These are phyloP conservation scores for Ramichloridium luteum DNA, from an alignment of 2,329 filamentous ascomycete genomes.

Conservation along the genomic window DNA sequence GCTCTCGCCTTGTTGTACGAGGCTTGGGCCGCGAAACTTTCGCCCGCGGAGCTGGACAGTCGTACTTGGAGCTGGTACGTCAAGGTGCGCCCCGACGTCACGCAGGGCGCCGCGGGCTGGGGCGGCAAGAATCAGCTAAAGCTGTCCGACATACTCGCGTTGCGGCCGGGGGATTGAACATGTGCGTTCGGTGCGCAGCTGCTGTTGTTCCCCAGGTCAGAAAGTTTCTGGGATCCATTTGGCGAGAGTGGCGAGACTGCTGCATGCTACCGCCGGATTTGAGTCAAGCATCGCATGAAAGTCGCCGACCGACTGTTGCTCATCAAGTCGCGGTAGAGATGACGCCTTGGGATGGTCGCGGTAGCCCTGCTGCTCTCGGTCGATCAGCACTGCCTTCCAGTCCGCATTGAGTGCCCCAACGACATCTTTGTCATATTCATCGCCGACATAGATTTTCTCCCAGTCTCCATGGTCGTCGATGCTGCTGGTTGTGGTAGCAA, in stretches of 20 bases:
- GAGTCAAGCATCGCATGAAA: slow-evolving; percentile 11
- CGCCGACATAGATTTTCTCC: slow-evolving; percentile 42
- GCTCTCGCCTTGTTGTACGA: slow-evolving; percentile 59
- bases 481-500: background rate
- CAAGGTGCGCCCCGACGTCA: slow-evolving; percentile 62
- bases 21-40: slow-evolving; percentile 60
- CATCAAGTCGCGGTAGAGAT: slow-evolving; percentile 15
- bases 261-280: slow-evolving; percentile 14
- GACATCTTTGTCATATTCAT: slow-evolving; percentile 41
- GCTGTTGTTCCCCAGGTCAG: too few relatives aligned
- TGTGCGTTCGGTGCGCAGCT: too few relatives aligned
- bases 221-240: slow-evolving; percentile 13
- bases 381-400: slow-evolving; percentile 36
- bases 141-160: slow-evolving; percentile 51
- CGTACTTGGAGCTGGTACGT: slow-evolving; percentile 76
- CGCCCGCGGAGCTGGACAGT: slow-evolving; percentile 55
- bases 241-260: slow-evolving; percentile 15
- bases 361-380: slow-evolving; percentile 20
- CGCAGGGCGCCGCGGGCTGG: slow-evolving; percentile 65
- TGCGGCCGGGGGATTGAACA: slow-evolving; percentile 34
- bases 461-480: slow-evolving; percentile 12
- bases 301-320: slow-evolving; percentile 7
- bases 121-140: slow-evolving; percentile 64
- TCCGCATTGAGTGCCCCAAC: slow-evolving; percentile 36
- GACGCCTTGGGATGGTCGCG: too few relatives aligned